phyloP scores from a whole-genome alignment of 139 green algal genomes.

The Chlamydomonas sp. region DNA sequence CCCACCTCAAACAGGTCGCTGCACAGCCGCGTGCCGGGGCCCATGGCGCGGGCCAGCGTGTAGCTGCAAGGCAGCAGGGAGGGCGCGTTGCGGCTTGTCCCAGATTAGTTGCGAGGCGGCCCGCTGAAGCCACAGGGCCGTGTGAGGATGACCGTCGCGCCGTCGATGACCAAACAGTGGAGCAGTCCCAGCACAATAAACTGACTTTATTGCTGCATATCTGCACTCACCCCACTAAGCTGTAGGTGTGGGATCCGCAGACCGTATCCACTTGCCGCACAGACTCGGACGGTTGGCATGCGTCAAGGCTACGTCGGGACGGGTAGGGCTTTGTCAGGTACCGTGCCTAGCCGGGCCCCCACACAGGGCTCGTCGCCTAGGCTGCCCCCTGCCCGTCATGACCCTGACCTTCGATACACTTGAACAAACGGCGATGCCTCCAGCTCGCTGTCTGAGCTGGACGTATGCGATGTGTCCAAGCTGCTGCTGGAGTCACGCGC shows the following conservation, averaged over 20 bases:
- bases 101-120: neutral
- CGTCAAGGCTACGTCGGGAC: too few species aligned
- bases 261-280: slow-evolving; percentile 48
- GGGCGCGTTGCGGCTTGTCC: neutral
- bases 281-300: neutral
- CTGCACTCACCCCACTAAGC: slow-evolving; percentile 51
- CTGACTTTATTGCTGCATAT: neutral
- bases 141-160: neutral
- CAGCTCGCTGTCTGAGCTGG: slow-evolving; percentile 16
- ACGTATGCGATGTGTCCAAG: neutral
- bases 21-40: slow-evolving; percentile 56
- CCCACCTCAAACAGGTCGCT: slow-evolving; percentile 64
- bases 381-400: slow-evolving; percentile 15
- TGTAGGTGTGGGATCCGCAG: slow-evolving; percentile 60
- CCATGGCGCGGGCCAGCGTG: slow-evolving; percentile 54
- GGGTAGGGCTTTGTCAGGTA: too few species aligned
- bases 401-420: slow-evolving; percentile 30
- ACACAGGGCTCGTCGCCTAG: neutral
- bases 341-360: too few species aligned
- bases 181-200: too few species aligned
- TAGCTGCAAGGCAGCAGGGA: slow-evolving; percentile 40
- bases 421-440: slow-evolving; percentile 3
- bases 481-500: too few species aligned
- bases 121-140: neutral
- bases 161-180: neutral